Conservation (phyloP, 2,329 filamentous ascomycete species). For the Westerdykella aurantiaca region DNA sequence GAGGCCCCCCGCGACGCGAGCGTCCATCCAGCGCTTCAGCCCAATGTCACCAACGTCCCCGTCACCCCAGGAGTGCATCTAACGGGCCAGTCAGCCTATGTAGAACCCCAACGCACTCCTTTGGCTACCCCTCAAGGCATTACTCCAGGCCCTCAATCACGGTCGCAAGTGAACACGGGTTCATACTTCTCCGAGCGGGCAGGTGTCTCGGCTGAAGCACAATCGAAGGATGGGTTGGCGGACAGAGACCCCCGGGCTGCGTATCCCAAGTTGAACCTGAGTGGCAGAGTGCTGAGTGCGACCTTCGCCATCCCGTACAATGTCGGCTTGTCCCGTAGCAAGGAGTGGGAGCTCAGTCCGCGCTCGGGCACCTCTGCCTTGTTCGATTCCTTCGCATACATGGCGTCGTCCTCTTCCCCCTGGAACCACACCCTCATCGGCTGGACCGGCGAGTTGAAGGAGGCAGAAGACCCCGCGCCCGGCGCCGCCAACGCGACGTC, state of each 20-base stretch:
- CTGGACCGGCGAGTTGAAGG: conserved; percentile 75
- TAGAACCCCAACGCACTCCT: conserved; percentile 18
- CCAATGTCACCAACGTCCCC: conserved; percentile 36
- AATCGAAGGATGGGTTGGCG: conserved; percentile 45
- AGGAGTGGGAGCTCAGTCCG: conserved; percentile 62
- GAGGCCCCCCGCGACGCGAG: conserved; percentile 3
- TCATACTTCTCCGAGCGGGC: conserved; percentile 24
- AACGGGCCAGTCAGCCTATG: conserved; percentile 35
- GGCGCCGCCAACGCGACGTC: conserved; percentile 43
- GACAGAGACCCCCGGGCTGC: conserved; percentile 50
- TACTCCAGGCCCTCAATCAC: conserved; percentile 22
- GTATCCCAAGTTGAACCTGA: conserved; percentile 54
- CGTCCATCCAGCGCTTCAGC: conserved; percentile 38
- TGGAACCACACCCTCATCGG: conserved; percentile 93
- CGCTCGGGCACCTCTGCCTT: conserved; percentile 85
- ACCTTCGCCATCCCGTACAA: conserved; percentile 60
- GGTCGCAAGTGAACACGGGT: conserved; percentile 29
- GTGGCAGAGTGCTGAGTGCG: conserved; percentile 58
- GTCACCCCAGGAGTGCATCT: conserved; percentile 41
- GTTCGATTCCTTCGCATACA: conserved; percentile 83
- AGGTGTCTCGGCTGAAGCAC: conserved; percentile 36
- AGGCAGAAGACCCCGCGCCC: conserved; percentile 10
- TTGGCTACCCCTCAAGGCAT: conserved; percentile 27
- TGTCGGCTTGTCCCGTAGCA: conserved; percentile 47
- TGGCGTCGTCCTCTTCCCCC: conserved; percentile 73